These are phyloP conservation scores for Suillus brevipes DNA, from an alignment of 768 basidiomycete genomes.

Conservation along the genomic window DNA sequence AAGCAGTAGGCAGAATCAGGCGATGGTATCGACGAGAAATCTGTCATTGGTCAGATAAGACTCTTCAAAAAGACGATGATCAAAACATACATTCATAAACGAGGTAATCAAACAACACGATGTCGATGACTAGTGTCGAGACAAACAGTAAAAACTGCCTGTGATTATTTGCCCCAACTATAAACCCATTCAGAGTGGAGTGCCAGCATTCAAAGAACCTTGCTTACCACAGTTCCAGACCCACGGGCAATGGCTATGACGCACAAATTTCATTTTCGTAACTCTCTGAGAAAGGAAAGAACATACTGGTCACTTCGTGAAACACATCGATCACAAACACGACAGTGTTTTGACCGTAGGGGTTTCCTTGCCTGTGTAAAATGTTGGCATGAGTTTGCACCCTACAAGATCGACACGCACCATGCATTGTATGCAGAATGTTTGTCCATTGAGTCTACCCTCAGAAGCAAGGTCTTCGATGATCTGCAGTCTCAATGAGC, in stretches of 20 bases:
- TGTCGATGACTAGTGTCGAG: constrained; percentile 76
- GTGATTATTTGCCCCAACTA: constrained; percentile 92
- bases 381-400: neutral
- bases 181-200: neutral
- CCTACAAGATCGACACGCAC: constrained; percentile 37
- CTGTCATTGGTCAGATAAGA: constrained; percentile 34
- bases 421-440: constrained; percentile 97
- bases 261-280: constrained; percentile 7
- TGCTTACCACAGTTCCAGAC: constrained; percentile 94
- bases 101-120: constrained; percentile 80
- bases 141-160: constrained; percentile 97
- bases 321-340: constrained; percentile 86
- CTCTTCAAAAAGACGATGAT: neutral
- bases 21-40: constrained; percentile 48
- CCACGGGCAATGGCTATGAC: constrained; percentile 91
- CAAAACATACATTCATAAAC: constrained; percentile 73
- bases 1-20: constrained; percentile 22
- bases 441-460: constrained; percentile 90
- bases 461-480: constrained; percentile 89
- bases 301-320: constrained; percentile 92
- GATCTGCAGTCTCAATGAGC: constrained; percentile 47
- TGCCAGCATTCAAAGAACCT: neutral
- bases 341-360: constrained; percentile 92
- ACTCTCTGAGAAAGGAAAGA: neutral
- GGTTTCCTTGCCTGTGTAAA: constrained; percentile 74